These are phyloP conservation scores for Erucastrum elatum DNA, from an alignment of 345 rosid species.

Conservation along the genomic window DNA sequence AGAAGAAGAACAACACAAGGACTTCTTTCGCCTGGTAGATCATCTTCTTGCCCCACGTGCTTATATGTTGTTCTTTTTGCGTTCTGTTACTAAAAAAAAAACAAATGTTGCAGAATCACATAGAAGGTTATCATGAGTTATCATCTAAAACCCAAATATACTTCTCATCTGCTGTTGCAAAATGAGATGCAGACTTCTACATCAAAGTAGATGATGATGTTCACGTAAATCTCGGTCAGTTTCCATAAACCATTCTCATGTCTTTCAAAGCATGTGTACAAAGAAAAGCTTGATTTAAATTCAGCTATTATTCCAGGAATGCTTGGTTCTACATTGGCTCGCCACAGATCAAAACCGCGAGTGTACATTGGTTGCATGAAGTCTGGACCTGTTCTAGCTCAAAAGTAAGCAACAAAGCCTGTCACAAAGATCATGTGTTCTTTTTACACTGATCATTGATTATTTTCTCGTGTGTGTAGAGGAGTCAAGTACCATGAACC, in stretches of 20 bases:
- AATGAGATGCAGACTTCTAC: constrained; percentile 90
- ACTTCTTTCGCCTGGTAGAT: constrained; percentile 69
- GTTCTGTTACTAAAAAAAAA: neutral
- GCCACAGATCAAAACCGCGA: constrained; percentile 59
- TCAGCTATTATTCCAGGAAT: constrained; percentile 48
- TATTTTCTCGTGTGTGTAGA: constrained; percentile 37
- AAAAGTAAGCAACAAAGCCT: constrained; percentile 52
- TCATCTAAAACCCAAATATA: constrained; percentile 77
- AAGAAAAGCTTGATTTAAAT: neutral
- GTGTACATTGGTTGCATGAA: constrained; percentile 96
- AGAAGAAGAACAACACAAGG: constrained; percentile 65
- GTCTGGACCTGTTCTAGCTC: constrained; percentile 84
- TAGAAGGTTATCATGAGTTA: constrained; percentile 80
- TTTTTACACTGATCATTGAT: neutral
- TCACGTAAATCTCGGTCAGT: constrained; percentile 94
- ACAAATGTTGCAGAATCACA: constrained; percentile 67
- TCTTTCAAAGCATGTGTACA: neutral
- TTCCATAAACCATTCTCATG: constrained; percentile 13
- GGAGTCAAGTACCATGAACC: constrained; percentile 88
- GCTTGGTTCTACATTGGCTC: constrained; percentile 57
- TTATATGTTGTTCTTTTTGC: neutral
- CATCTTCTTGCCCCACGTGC: neutral
- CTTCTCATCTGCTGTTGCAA: constrained; percentile 74
- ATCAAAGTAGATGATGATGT: constrained; percentile 89
- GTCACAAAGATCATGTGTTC: constrained; percentile 18